phyloP scores from a whole-genome alignment of 768 basidiomycete species.

The Lactarius akahatsu region DNA sequence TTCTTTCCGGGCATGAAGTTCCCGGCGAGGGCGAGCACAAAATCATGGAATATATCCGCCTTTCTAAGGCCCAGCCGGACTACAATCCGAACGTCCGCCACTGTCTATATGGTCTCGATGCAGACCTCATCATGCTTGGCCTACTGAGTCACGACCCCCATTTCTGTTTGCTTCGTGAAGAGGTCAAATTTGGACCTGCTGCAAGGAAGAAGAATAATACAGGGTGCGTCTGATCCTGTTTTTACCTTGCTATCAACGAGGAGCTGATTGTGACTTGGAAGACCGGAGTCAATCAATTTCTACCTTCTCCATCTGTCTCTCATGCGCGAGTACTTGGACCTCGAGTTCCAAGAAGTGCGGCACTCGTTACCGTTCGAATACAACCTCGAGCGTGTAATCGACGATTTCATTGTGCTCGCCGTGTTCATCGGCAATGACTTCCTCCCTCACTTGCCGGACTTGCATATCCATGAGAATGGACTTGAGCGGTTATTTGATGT shows the following conservation, averaged over 20 bases:
- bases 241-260: background rate
- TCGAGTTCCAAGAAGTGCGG: slow-evolving; percentile 83
- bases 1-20: slow-evolving; percentile 95
- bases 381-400: slow-evolving; percentile 90
- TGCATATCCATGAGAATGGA: slow-evolving; percentile 98
- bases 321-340: slow-evolving; percentile 94
- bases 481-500: slow-evolving; percentile 91
- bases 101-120: slow-evolving; percentile 97
- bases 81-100: slow-evolving; percentile 97
- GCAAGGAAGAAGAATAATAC: slow-evolving; percentile 65
- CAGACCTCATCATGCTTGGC: slow-evolving; percentile 97
- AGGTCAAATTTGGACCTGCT: slow-evolving; percentile 93
- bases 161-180: slow-evolving; percentile 95
- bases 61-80: slow-evolving; percentile 90
- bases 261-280: slow-evolving; percentile 27
- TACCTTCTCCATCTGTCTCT: slow-evolving; percentile 93
- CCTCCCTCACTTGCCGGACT: slow-evolving; percentile 90
- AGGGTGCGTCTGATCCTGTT: slow-evolving; percentile 41
- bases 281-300: slow-evolving; percentile 81
- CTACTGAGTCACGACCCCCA: slow-evolving; percentile 97
- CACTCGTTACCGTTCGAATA: slow-evolving; percentile 74
- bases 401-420: slow-evolving; percentile 95
- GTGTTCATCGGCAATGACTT: slow-evolving; percentile 99
- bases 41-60: slow-evolving; percentile 98
- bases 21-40: slow-evolving; percentile 99